These are phyloP conservation scores for Globisporangium perplexum DNA, from an alignment of 352 stramenopile species.

Conservation along the genomic window DNA sequence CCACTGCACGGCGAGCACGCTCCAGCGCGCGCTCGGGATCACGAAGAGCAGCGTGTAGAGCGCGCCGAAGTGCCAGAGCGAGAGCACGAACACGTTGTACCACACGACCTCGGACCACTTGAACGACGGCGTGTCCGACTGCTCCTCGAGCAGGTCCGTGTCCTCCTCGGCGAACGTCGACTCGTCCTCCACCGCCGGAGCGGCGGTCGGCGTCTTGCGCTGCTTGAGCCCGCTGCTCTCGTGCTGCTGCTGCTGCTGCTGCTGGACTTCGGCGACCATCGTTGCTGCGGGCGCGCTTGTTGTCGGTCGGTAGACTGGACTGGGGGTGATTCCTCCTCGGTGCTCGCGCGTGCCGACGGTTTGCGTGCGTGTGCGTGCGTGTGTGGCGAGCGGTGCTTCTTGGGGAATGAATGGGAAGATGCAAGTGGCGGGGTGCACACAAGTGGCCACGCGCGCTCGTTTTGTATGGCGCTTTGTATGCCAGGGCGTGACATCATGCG, in stretches of 20 bases:
- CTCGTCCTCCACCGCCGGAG: no score
- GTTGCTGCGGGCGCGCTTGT: no score
- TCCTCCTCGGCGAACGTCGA: conserved; percentile 38
- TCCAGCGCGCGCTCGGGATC: conserved; percentile 34
- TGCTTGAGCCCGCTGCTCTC: conserved; percentile 4
- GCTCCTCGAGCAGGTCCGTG: conserved; percentile 22
- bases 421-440: not conserved
- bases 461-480: conserved; percentile 1
- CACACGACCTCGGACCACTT: conserved; percentile 75
- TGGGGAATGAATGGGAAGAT: conserved; percentile 3
- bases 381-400: conserved; percentile 1
- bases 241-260: conserved; percentile 2
- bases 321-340: not conserved
- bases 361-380: no score
- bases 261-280: not conserved
- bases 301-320: not conserved
- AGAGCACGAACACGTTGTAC: conserved; percentile 77
- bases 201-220: not conserved
- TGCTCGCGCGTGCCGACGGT: no score
- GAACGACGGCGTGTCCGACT: conserved; percentile 35
- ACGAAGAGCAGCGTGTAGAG: conserved; percentile 69
- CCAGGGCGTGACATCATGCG: not conserved
- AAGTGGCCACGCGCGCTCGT: not conserved
- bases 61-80: conserved; percentile 63
- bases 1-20: conserved; percentile 61